These are phyloP conservation scores for Penicillium coffeae DNA, from an alignment of 495 filamentous ascomycete genomes.

Conservation along the genomic window DNA sequence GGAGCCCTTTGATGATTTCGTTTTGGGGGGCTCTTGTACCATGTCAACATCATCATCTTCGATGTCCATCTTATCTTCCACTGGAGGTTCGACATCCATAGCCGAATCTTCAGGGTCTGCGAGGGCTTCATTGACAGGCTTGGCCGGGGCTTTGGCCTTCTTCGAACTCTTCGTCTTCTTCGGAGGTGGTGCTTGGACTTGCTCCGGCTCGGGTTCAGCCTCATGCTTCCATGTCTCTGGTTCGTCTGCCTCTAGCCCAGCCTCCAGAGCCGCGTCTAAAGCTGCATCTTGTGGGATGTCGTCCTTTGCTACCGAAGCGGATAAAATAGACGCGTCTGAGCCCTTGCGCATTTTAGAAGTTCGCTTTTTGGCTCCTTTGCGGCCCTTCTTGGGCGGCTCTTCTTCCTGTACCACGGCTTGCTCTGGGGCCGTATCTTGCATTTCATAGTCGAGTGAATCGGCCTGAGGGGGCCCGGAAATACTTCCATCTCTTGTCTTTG, in stretches of 20 bases:
- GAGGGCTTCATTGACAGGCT: conserved; percentile 5
- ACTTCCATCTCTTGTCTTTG: conserved; percentile 46
- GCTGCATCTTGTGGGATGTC: conserved; percentile 57
- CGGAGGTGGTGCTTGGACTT: conserved; percentile 18
- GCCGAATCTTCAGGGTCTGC: conserved; percentile 1
- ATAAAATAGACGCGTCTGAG: conserved; percentile 49
- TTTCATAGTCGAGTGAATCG: conserved; percentile 17
- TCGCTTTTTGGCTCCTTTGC: conserved; percentile 41
- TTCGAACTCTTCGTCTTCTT: conserved; percentile 30
- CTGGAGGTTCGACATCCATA: conserved; percentile 3
- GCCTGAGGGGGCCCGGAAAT: conserved; percentile 19
- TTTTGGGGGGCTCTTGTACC: conserved; percentile 29
- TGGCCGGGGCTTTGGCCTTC: conserved; percentile 29
- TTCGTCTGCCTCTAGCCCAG: conserved; percentile 50
- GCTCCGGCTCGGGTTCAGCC: conserved; percentile 10
- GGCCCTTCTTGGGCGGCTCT: conserved; percentile 31
- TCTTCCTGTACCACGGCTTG: conserved; percentile 22
- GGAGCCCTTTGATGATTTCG: conserved; percentile 18
- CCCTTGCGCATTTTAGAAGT: conserved; percentile 49
- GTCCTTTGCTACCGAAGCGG: conserved; percentile 34
- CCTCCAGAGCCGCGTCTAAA: conserved; percentile 63
- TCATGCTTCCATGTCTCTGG: conserved; percentile 11
- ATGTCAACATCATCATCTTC: background rate
- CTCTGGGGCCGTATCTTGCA: conserved; percentile 20
- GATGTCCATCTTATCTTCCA: background rate